A percentile compares a stretch with the other conserved stretches of the same genome.
phyloP scores from a whole-genome alignment of 2,329 filamentous ascomycete species.

The Arthrobotrys pseudoclavata region DNA sequence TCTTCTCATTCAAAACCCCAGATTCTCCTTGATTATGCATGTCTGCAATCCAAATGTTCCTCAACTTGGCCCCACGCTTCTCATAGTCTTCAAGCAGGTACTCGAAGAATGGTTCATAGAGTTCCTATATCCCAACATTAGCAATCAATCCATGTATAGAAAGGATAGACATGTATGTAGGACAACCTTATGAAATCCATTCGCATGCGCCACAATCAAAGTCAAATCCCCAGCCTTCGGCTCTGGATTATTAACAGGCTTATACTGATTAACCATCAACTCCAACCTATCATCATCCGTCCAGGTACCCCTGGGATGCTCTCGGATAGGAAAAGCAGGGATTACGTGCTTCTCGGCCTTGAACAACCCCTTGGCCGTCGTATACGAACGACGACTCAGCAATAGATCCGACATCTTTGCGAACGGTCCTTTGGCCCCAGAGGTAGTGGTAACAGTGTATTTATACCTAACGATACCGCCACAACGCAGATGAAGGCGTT shows the following conservation, averaged over 20 bases:
- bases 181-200: slow-evolving; percentile 85
- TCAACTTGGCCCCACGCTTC: slow-evolving; percentile 76
- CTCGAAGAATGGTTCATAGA: slow-evolving; percentile 93
- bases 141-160: not conserved
- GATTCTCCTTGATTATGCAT: slow-evolving; percentile 87
- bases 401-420: slow-evolving; percentile 25
- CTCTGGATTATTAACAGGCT: slow-evolving; percentile 76
- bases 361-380: slow-evolving; percentile 70
- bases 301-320: slow-evolving; percentile 79
- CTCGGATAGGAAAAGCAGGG: slow-evolving; percentile 81
- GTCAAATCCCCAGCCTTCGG: slow-evolving; percentile 83
- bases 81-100: slow-evolving; percentile 76
- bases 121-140: slow-evolving; percentile 72
- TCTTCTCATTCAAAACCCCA: slow-evolving; percentile 79
- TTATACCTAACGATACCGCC: not conserved
- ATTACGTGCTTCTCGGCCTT: slow-evolving; percentile 80
- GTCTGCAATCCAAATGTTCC: slow-evolving; percentile 90
- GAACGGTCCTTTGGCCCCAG: not conserved
- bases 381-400: slow-evolving; percentile 27
- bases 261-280: slow-evolving; percentile 89
- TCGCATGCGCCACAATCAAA: slow-evolving; percentile 87
- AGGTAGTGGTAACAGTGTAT: not conserved
- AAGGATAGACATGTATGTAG: slow-evolving; percentile 64
- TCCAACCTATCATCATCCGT: slow-evolving; percentile 76
- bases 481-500: slow-evolving; percentile 41